Conservation (phyloP, 768 basidiomycete genomes). For the Psilocybe subaeruginosa region DNA sequence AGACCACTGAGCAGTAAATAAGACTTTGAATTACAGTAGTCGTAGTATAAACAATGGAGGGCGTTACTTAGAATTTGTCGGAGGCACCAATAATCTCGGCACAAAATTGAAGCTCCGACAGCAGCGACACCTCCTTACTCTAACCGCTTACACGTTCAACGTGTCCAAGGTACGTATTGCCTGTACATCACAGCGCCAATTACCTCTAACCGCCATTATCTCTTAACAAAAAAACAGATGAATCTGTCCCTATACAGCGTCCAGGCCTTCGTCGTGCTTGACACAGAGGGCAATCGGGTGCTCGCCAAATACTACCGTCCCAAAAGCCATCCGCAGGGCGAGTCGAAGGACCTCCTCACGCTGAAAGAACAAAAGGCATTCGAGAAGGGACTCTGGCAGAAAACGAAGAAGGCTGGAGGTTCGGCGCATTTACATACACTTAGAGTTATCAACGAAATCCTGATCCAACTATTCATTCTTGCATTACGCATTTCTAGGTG, state of each 20-base stretch:
- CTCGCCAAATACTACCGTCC: slow-evolving; percentile 94
- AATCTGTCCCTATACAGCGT: slow-evolving; percentile 91
- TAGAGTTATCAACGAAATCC: background rate
- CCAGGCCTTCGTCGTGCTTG: slow-evolving; percentile 87
- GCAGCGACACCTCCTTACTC: slow-evolving; percentile 1
- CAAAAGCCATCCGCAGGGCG: slow-evolving; percentile 62
- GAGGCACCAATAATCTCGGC: background rate
- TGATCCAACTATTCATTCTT: background rate
- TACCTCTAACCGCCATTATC: background rate
- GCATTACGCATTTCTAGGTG: slow-evolving; percentile 53
- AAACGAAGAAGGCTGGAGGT: slow-evolving; percentile 95
- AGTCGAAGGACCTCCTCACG: slow-evolving; percentile 64
- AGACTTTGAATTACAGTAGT: background rate
- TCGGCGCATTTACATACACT: slow-evolving; percentile 24
- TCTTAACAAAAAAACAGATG: slow-evolving; percentile 35
- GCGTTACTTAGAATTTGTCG: too few species aligned
- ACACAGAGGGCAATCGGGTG: slow-evolving; percentile 93
- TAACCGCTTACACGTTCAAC: slow-evolving; percentile 20
- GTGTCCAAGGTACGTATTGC: slow-evolving; percentile 23
- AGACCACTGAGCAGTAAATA: background rate
- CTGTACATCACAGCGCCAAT: background rate
- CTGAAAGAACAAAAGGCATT: slow-evolving; percentile 94
- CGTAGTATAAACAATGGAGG: background rate
- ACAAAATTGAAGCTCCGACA: slow-evolving; percentile 26
- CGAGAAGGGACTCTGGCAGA: slow-evolving; percentile 94